These are phyloP conservation scores for Amoebophrya sp. DNA, from an alignment of 169 alveolate genomes.

Conservation along the genomic window DNA sequence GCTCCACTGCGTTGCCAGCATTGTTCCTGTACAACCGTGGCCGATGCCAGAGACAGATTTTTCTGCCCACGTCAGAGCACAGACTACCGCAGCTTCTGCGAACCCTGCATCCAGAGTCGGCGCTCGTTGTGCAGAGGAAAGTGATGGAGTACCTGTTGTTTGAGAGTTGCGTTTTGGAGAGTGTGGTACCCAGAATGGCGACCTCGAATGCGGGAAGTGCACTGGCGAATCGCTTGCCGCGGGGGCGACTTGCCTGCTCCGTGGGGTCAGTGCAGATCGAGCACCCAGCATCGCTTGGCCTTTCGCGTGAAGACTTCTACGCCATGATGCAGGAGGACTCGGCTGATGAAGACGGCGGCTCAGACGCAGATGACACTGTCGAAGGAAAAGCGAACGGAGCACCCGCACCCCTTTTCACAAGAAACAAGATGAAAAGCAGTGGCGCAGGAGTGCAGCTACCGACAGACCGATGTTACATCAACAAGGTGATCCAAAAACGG, in stretches of 20 bases:
- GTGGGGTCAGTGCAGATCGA: background rate
- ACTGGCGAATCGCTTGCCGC: no score
- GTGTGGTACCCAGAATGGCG: background rate
- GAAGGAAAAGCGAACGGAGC: no score
- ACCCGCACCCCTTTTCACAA: no score
- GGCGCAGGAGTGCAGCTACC: background rate
- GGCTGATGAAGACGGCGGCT: no score
- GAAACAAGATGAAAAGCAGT: background rate
- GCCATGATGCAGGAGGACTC: no score
- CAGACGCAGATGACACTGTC: no score
- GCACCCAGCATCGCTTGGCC: no score
- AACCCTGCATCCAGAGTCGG: background rate
- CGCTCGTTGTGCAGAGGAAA: background rate
- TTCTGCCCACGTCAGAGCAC: no score
- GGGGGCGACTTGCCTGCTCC: background rate
- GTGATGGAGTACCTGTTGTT: background rate
- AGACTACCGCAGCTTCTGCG: background rate
- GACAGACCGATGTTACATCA: background rate
- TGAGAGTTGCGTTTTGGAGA: background rate
- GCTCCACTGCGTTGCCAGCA: background rate
- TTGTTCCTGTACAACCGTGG: slow-evolving; percentile 17
- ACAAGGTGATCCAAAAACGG: background rate
- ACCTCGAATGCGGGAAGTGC: no score
- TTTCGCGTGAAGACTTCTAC: no score
- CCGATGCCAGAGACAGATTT: background rate